Evolutionary conservation across 1,284 basidiomycete species (phyloP).

Genomic region (Coniferiporia sulphurascens): DNA sequence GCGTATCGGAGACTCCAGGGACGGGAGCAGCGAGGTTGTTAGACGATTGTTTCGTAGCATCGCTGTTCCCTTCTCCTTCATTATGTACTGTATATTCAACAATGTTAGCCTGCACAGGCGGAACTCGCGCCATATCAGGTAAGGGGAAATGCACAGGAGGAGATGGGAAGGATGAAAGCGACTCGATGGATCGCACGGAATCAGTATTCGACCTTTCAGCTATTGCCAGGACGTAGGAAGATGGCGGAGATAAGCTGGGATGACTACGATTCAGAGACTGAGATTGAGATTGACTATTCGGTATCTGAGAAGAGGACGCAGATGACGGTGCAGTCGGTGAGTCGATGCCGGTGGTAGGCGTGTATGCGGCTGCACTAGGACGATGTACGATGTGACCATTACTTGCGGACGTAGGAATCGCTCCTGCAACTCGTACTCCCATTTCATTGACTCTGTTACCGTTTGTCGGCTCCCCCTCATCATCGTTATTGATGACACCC

Average conservation of each 20-base stretch:
- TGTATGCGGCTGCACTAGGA: neutral
- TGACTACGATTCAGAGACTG: neutral
- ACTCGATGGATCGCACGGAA: conserved; percentile 51
- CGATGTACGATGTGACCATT: neutral
- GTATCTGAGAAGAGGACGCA: neutral
- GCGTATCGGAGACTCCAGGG: neutral
- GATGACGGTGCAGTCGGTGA: conserved; percentile 5
- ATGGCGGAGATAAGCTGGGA: conserved; percentile 2
- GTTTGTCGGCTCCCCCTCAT: neutral
- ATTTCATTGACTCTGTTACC: conserved; percentile 7
- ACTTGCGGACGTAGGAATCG: neutral
- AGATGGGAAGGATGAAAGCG: conserved; percentile 63
- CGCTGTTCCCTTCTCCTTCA: neutral
- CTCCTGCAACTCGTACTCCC: conserved; percentile 6
- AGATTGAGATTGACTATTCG: neutral
- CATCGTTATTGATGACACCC: neutral
- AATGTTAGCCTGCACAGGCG: neutral
- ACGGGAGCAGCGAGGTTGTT: neutral
- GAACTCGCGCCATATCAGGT: conserved; percentile 35
- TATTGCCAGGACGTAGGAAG: conserved; percentile 4
- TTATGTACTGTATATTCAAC: neutral
- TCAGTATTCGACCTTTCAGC: conserved; percentile 26
- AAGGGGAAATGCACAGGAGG: conserved; percentile 68
- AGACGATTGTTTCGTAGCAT: neutral
- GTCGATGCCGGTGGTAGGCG: neutral